A percentile compares a stretch with the other conserved stretches of the same genome.
These are phyloP conservation scores for Incumbomyces delicatus DNA, from an alignment of 2,329 filamentous ascomycete species.

Conservation along the genomic window DNA sequence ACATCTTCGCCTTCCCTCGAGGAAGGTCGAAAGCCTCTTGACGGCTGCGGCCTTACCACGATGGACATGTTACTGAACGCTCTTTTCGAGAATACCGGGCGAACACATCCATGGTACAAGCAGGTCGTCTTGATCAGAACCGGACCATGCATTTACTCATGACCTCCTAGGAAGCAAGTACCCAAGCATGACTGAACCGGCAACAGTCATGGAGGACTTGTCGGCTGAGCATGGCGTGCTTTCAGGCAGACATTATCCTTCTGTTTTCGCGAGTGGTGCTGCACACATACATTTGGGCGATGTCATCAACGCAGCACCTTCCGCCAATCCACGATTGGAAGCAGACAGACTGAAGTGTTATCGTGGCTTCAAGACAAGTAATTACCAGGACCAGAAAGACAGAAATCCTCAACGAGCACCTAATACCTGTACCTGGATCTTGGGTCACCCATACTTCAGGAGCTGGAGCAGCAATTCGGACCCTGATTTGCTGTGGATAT, in stretches of 20 bases:
- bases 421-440: slow-evolving; percentile 28
- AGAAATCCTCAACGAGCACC: slow-evolving; percentile 23
- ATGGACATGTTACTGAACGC: too few species aligned
- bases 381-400: slow-evolving; percentile 25
- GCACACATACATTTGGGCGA: background rate
- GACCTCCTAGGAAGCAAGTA: too few species aligned
- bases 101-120: too few species aligned
- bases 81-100: too few species aligned
- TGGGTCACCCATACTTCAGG: slow-evolving; percentile 21
- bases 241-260: background rate
- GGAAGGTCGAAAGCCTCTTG: too few species aligned
- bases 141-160: too few species aligned
- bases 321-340: slow-evolving; percentile 19
- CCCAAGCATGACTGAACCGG: too few species aligned
- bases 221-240: too few species aligned
- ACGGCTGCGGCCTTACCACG: too few species aligned
- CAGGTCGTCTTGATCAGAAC: too few species aligned
- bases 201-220: too few species aligned
- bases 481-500: slow-evolving; percentile 29
- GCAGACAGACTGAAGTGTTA: slow-evolving; percentile 24
- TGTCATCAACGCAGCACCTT: background rate
- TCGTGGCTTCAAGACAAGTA: slow-evolving; percentile 8
- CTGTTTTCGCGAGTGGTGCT: background rate
- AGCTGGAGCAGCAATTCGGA: slow-evolving; percentile 19
- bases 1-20: too few species aligned